phyloP scores from a whole-genome alignment of 2,329 filamentous ascomycete species.

The Hypoxylon sp. region DNA sequence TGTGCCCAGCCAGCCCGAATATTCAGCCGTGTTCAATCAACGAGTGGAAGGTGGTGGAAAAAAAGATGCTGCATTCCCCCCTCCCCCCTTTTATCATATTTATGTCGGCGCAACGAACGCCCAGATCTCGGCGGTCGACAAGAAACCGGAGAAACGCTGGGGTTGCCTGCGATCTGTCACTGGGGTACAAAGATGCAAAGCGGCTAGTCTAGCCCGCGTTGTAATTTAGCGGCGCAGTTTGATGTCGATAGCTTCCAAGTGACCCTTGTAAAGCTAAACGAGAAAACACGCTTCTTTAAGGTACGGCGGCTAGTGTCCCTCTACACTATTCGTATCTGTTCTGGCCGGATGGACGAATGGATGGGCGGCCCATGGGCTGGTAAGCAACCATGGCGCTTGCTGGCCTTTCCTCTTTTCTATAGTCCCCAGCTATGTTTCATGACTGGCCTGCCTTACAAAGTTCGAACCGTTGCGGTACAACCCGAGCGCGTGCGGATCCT shows the following conservation, averaged over 20 bases:
- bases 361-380: conserved; percentile 19
- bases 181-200: conserved; percentile 26
- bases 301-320: conserved; percentile 20
- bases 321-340: conserved; percentile 23
- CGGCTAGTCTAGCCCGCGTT: conserved; percentile 18
- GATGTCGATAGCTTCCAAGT: conserved; percentile 30
- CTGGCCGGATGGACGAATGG: conserved; percentile 15
- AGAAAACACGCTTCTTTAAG: conserved; percentile 7
- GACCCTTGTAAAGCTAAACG: too few species aligned
- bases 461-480: conserved; percentile 34
- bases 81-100: too few species aligned
- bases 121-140: conserved; percentile 37
- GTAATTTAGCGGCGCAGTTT: conserved; percentile 34
- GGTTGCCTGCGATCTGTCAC: conserved; percentile 36
- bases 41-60: conserved; percentile 15
- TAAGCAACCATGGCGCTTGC: conserved; percentile 27
- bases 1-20: conserved; percentile 12
- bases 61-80: conserved; percentile 26
- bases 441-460: conserved; percentile 25
- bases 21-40: conserved; percentile 21
- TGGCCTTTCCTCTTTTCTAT: neutral
- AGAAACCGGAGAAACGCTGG: conserved; percentile 25
- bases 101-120: conserved; percentile 31
- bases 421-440: conserved; percentile 29
- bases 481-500: conserved; percentile 35